Evolutionary conservation across 257 asterid species (phyloP), one percentile per base, ranked within the genome.

Genomic region (Solanum bulbocastanum): DNA sequence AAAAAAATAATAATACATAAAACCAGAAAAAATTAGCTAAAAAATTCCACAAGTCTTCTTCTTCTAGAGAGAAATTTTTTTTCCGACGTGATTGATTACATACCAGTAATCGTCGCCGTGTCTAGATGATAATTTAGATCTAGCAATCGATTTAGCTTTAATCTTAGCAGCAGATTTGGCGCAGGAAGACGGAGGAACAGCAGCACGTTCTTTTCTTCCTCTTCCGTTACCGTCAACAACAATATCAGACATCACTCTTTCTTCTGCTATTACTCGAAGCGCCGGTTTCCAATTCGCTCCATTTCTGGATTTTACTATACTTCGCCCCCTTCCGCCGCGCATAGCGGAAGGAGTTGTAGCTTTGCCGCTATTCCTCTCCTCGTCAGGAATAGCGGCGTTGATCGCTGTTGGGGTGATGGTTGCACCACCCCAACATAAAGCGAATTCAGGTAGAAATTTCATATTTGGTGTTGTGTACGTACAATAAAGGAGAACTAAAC

Each of bases 211-310:
- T 5, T 81, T 81, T 81, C 42, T 44, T 81, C 68, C 23, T 81
- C 68, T 4, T 73, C 88, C 36, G 88, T 40, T 84, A 46, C 68
- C 83, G 36, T 72, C 69, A 12, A 42, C 44, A 18, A 10, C 83
- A 60, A 60, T 60, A 88, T 83, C 88, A 81, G 62, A 46, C 79
- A 85, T 20, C 40, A 86, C 91, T n/a, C 71, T 81, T 82, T 90
- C 91, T 87, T 94, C 96, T 3, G 92, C 88, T 42, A 94, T 94
- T 4, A 66, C 89, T 10, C 84, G 90, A 56, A 94, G 95, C 62
- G 86, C 91, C 12, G 96, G 95, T 84, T 91, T 90, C 96, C 96
- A 93, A 36, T 91, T 83, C 52, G 42, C 86, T 78, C 87, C 49
- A 71, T 87, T 84, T 62, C 83, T n/a, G 40, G 90, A 13, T 79